Base-by-base conservation (phyloP, 495 filamentous ascomycete genomes). In the Entonaema liquescens region DNA sequence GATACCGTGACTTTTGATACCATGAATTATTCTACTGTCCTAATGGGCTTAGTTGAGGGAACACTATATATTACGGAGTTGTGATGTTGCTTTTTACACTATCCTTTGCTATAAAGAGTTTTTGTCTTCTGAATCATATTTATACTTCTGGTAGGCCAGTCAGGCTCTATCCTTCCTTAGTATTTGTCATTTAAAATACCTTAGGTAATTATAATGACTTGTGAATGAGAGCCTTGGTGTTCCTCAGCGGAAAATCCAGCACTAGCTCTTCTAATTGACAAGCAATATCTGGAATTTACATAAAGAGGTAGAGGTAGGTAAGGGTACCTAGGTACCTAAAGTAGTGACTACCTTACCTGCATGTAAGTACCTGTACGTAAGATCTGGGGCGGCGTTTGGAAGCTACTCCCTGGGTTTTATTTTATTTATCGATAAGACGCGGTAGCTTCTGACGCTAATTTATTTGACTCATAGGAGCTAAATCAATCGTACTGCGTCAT, bases 341-440 rank as follows among this genome's bases (percentile, higher is more conserved):
- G 36, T 15, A 40, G 36, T 40, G 36, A 40, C 36, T 31, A 31
- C 29, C 29, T 31, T 31, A 31, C 29, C 29, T 31, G 7, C 3
- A 7, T 31, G 7, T 7, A 31, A 3, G 7, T 31, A 33, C 1
- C 11, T 5, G 31, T 9, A 33, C 6, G 40, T 19, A 47, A 47
- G 17, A 47, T 47, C 42, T 47, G 7, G 3, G 1, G 42, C 19
- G 8, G 42, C 42, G n/a, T 17, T 26, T 26, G 49, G 49, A 26
- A 28, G 25, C 4, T 13, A 2, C 49, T 15, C 19, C 3, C 44
- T 13, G 4, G 23, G 12, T 28, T 53, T 15, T 6, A 11, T 50
- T 9, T 5, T 3, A 4, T 15, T 23, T 57, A 57, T 57, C 53
- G 53, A 57, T 57, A 57, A 57, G 29, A 57, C 7, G 19, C 42